These are phyloP conservation scores for Vitis hybrid DNA, from an alignment of 177 flowering plant genomes.

Conservation along the genomic window DNA sequence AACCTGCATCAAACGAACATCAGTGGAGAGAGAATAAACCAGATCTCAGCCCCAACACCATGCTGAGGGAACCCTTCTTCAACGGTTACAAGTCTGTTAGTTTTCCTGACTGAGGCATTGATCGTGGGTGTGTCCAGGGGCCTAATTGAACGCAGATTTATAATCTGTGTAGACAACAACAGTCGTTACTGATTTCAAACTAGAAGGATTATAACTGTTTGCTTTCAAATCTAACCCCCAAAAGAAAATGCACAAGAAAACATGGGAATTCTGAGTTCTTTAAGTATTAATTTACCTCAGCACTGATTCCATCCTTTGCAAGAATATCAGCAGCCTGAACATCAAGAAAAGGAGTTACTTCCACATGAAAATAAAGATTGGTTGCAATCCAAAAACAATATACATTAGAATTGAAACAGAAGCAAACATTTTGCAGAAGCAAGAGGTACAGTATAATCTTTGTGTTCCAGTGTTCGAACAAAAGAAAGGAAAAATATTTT, in stretches of 20 bases:
- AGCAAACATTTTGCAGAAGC: neutral
- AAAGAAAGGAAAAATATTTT: neutral
- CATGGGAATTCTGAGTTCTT: neutral
- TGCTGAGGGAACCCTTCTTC: slow-evolving; percentile 98
- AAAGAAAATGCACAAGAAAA: neutral
- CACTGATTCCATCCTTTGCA: slow-evolving; percentile 89
- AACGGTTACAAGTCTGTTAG: slow-evolving; percentile 82
- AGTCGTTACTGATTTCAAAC: neutral
- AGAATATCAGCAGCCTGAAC: slow-evolving; percentile 92
- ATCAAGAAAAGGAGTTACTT: slow-evolving; percentile 6
- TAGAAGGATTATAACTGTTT: neutral
- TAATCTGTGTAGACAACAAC: slow-evolving; percentile 51
- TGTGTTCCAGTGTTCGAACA: neutral
- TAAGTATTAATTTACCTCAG: slow-evolving; percentile 60
- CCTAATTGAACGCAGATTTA: slow-evolving; percentile 88
- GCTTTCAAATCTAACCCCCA: neutral
- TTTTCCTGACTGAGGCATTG: slow-evolving; percentile 90
- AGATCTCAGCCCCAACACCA: slow-evolving; percentile 96
- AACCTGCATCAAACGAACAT: too few species aligned
- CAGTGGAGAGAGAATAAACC: slow-evolving; percentile 34
- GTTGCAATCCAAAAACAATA: neutral
- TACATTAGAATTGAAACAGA: neutral
- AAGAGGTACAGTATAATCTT: neutral
- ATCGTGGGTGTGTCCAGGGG: slow-evolving; percentile 88
- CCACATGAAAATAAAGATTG: neutral